Conservation (phyloP, 2,329 filamentous ascomycete species). For the Plenodomus tracheiphilus region DNA sequence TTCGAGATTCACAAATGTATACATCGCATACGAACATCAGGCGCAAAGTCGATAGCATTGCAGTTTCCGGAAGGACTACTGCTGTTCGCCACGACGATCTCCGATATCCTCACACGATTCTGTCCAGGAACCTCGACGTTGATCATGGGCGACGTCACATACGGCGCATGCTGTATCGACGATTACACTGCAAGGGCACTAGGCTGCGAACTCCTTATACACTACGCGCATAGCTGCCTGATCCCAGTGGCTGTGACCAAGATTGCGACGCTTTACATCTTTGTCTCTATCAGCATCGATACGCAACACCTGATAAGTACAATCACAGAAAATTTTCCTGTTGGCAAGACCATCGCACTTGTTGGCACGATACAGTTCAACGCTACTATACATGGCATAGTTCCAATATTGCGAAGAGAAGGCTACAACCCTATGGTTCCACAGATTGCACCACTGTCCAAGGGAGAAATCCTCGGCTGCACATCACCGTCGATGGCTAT, state of each 20-base stretch:
- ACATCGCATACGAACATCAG: slow-evolving; percentile 81
- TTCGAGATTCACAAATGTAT: slow-evolving; percentile 99
- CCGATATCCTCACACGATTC: slow-evolving; percentile 93
- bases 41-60: slow-evolving; percentile 82
- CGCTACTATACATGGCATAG: slow-evolving; percentile 87
- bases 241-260: slow-evolving; percentile 96
- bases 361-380: slow-evolving; percentile 99
- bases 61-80: slow-evolving; percentile 96
- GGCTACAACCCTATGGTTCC: slow-evolving; percentile 87
- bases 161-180: slow-evolving; percentile 97
- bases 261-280: slow-evolving; percentile 97
- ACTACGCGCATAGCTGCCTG: slow-evolving; percentile 95
- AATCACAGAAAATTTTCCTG: slow-evolving; percentile 82
- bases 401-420: slow-evolving; percentile 74
- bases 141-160: slow-evolving; percentile 99
- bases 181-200: slow-evolving; percentile 95
- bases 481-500: slow-evolving; percentile 69
- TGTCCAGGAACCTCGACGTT: slow-evolving; percentile 89
- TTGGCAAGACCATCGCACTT: slow-evolving; percentile 84
- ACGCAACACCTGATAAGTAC: slow-evolving; percentile 83
- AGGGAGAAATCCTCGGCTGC: slow-evolving; percentile 96
- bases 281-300: slow-evolving; percentile 97
- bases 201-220: slow-evolving; percentile 90
- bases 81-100: slow-evolving; percentile 95
- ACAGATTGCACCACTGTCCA: slow-evolving; percentile 89